A percentile compares a stretch with the other conserved stretches of the same genome.
Evolutionary conservation across 495 filamentous ascomycete genomes (phyloP).

Genomic region (Podospora didyma): DNA sequence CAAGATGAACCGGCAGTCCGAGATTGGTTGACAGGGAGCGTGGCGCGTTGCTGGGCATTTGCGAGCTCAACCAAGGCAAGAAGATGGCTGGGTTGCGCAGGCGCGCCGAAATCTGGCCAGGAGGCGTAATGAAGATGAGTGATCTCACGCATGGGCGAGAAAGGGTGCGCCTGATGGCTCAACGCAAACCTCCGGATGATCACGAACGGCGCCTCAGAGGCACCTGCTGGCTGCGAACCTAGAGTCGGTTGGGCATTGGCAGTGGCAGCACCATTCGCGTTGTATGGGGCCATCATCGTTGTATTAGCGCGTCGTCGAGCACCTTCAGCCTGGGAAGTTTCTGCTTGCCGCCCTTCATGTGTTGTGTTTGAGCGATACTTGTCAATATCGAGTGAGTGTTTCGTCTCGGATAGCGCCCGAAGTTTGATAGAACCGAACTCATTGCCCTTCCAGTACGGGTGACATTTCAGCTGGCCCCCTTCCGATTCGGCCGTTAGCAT

Average conservation of each 20-base stretch:
- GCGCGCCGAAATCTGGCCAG: conserved; percentile 96
- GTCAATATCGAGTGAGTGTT: conserved; percentile 67
- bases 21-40: conserved; percentile 35
- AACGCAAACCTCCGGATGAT: conserved; percentile 85
- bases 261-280: conserved; percentile 23
- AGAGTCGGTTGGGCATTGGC: conserved; percentile 25
- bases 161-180: conserved; percentile 71
- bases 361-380: conserved; percentile 36
- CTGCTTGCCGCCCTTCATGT: too few relatives aligned
- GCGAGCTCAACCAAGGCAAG: conserved; percentile 83
- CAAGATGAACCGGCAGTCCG: conserved; percentile 27
- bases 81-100: conserved; percentile 81
- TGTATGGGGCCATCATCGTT: conserved; percentile 23
- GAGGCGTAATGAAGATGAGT: conserved; percentile 91
- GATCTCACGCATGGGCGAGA: conserved; percentile 83
- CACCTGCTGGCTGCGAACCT: conserved; percentile 4
- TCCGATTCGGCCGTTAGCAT: conserved; percentile 96
- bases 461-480: conserved; percentile 90
- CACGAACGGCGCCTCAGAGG: conserved; percentile 63
- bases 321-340: conserved; percentile 12
- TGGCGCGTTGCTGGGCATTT: conserved; percentile 54
- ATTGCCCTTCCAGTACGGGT: conserved; percentile 83
- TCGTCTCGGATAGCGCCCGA: conserved; percentile 72
- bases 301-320: conserved; percentile 44
- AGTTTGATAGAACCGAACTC: conserved; percentile 79